Evolutionary conservation across 306 rosid species (phyloP).

Genomic region (Malus domestica): ASM211411v1 NC_041796.1:30752001-30752500

Average conservation of each 20-base stretch:
- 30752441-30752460: neutral
- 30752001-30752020: neutral
- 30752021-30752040: neutral
- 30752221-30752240: neutral
- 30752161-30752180: neutral
- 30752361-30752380: slow-evolving; percentile 75
- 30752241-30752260: neutral
- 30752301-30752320: slow-evolving; percentile 54
- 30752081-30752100: neutral
- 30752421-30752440: neutral
- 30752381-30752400: slow-evolving; percentile 93
- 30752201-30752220: neutral
- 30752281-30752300: neutral
- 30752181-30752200: neutral
- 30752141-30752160: neutral
- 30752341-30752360: slow-evolving; percentile 64
- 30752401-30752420: slow-evolving; percentile 35
- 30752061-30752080: neutral
- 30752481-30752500: slow-evolving; percentile 7
- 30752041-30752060: neutral
- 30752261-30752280: neutral
- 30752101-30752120: neutral
- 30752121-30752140: neutral
- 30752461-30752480: slow-evolving; percentile 9
- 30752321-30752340: slow-evolving; percentile 44